A percentile compares a stretch with the other conserved stretches of the same genome.
Evolutionary conservation across 352 stramenopile species (phyloP).

Genomic region (Thraustotheca clavata): DNA sequence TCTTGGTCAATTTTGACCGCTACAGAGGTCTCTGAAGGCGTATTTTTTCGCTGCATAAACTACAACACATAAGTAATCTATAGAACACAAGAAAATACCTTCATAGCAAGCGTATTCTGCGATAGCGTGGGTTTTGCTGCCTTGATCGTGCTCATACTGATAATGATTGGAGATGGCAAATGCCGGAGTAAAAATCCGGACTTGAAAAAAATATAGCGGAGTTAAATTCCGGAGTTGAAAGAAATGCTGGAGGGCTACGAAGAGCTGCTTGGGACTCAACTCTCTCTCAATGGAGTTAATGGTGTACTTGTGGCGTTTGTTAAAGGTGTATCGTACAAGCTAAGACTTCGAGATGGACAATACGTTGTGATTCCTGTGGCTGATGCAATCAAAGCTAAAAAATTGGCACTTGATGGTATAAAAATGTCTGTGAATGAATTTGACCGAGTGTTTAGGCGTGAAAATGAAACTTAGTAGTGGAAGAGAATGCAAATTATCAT

Average conservation of each 20-base stretch:
- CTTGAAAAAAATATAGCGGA: too few relatives aligned
- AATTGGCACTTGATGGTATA: conserved; percentile 16
- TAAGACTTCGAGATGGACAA: not conserved
- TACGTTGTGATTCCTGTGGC: not conserved
- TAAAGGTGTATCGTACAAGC: conserved; percentile 7
- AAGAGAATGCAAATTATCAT: too few relatives aligned
- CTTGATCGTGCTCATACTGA: conserved; percentile 12
- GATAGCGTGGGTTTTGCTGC: conserved; percentile 47
- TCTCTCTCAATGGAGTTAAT: not conserved
- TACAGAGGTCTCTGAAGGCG: conserved; percentile 41
- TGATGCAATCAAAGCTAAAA: conserved; percentile 1
- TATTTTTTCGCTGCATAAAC: conserved; percentile 85
- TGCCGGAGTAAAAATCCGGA: too few relatives aligned
- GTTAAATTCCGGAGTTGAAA: too few relatives aligned
- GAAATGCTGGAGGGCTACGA: conserved; percentile 25
- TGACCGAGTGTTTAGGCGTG: too few relatives aligned
- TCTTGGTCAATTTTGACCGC: conserved; percentile 47
- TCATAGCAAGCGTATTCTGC: conserved; percentile 82
- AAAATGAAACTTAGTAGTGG: too few relatives aligned
- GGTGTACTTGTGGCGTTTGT: conserved; percentile 6
- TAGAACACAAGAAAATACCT: conserved; percentile 28
- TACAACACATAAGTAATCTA: conserved; percentile 19
- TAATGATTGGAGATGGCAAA: not conserved
- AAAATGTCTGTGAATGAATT: conserved; percentile 1
- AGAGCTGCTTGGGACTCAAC: not conserved